Evolutionary conservation across 2,329 filamentous ascomycete species (phyloP).

Genomic region (Aspergillus sp.): DNA sequence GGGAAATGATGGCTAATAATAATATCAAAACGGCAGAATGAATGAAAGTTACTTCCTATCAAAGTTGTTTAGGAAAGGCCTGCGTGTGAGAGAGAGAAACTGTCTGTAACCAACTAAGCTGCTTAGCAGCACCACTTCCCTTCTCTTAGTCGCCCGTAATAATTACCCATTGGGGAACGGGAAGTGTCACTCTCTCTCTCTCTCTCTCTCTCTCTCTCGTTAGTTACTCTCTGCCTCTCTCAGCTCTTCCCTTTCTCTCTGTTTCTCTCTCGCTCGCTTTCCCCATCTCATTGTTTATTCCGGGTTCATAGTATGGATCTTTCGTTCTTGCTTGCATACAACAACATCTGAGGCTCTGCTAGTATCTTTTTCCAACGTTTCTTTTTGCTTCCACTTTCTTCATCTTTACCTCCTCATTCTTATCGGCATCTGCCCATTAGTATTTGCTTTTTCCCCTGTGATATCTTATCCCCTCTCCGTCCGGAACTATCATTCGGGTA

Average conservation of each 20-base stretch:
- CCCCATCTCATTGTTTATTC: background rate
- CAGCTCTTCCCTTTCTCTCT: background rate
- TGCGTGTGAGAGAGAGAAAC: background rate
- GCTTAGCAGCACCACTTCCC: background rate
- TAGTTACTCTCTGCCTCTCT: background rate
- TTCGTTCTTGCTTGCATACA: background rate
- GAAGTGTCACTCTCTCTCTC: background rate
- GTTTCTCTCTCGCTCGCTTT: background rate
- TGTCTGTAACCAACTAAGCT: background rate
- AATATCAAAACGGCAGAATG: background rate
- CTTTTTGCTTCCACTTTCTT: background rate
- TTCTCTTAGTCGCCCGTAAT: background rate
- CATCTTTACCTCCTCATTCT: background rate
- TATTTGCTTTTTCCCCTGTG: background rate
- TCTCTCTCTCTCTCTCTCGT: background rate
- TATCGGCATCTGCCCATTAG: background rate
- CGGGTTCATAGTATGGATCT: background rate
- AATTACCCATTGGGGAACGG: background rate
- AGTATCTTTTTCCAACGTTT: background rate
- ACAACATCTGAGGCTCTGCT: slow-evolving; percentile 2
- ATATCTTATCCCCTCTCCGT: background rate
- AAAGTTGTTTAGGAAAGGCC: background rate
- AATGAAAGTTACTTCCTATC: background rate
- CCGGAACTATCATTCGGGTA: background rate
- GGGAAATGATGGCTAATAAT: background rate